Conservation (phyloP, 78 protist genomes). For the Trichosphaerium sp. region DNA sequence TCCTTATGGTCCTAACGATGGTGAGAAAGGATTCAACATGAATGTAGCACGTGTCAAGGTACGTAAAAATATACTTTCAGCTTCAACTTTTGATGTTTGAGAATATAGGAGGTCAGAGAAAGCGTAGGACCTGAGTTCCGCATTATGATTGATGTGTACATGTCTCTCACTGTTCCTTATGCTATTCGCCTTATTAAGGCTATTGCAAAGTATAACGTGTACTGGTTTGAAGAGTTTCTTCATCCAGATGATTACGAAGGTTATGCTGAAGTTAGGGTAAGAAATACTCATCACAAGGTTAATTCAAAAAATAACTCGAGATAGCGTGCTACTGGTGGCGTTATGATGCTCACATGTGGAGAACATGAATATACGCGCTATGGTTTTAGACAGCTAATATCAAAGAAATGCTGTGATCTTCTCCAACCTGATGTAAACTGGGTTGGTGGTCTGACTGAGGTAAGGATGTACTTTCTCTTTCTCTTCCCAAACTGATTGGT, state of each 20-base stretch:
- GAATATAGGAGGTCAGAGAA: neutral
- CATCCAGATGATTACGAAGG: constrained; percentile 45
- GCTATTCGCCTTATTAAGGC: constrained; percentile 11
- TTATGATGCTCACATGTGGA: constrained; percentile 11
- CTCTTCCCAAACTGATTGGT: no score
- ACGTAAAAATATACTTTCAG: no score
- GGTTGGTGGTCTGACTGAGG: constrained; percentile 29
- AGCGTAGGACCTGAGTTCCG: constrained; percentile 35
- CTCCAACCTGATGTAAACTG: constrained; percentile 57
- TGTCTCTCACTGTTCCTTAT: constrained; percentile 47
- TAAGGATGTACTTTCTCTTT: no score
- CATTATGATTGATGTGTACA: constrained; percentile 42
- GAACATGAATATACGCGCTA: constrained; percentile 52
- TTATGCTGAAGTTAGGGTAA: neutral
- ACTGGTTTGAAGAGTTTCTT: constrained; percentile 32
- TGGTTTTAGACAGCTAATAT: constrained; percentile 36
- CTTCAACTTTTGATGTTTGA: no score
- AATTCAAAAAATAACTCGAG: no score
- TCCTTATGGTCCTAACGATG: constrained; percentile 45
- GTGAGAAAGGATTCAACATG: constrained; percentile 11
- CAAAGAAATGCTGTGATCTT: constrained; percentile 1
- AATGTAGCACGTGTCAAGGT: constrained; percentile 13
- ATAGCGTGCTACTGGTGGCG: no score
- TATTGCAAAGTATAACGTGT: constrained; percentile 1
- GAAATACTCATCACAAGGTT: no score